Base-by-base conservation (phyloP, 2,329 filamentous ascomycete genomes). In the Arthrobotrys pseudoclavata region DNA sequence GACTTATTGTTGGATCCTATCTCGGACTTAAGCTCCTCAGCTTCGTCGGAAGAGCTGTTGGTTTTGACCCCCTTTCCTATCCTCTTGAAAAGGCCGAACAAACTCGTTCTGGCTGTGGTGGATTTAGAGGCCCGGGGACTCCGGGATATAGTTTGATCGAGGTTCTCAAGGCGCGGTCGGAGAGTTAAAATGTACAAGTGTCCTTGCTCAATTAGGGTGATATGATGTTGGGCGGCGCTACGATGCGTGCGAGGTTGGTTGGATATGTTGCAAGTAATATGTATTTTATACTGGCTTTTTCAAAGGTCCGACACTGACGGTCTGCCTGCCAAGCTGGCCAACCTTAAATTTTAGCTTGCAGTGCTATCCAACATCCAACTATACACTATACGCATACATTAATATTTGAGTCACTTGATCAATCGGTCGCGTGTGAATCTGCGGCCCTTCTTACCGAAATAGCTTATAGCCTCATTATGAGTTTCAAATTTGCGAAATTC, bases 71-170 rank as follows among this genome's bases (percentile, higher is more conserved):
- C 18, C 15, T 24, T 42, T 42, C 34, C 18, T 9, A 42, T 60
- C 55, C 42, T 60, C n/a, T 60, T 60, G 20, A 60, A 60, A 18
- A 60, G 22, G 20, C 55, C 55, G 34, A 60, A 60, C 18, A 18
- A 60, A 10, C 18, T 42, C 55, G 42, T 60, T 42, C 42, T 60
- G 29, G 29, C 4, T 18, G 2, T 45, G 5, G 15, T 20, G 3
- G 7, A 3, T 26, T 40, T 26, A 3, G 12, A 26, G n/a, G n/a
- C 1, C 22, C 2, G 15, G n/a, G n/a, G 15, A 9, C 37, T 37
- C 1, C 1, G 29, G 52, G 4, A 37, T 9, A 13, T 20, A n/a
- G 18, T 2, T 9, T 9, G 18, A 18, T 53, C 10, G 29, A 37
- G 10, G 9, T 4, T 22, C 26, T 57, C 5, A 7, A 4, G 10